These are phyloP conservation scores for Starmerella powellii DNA, from an alignment of 805 yeast species.

Conservation along the genomic window DNA sequence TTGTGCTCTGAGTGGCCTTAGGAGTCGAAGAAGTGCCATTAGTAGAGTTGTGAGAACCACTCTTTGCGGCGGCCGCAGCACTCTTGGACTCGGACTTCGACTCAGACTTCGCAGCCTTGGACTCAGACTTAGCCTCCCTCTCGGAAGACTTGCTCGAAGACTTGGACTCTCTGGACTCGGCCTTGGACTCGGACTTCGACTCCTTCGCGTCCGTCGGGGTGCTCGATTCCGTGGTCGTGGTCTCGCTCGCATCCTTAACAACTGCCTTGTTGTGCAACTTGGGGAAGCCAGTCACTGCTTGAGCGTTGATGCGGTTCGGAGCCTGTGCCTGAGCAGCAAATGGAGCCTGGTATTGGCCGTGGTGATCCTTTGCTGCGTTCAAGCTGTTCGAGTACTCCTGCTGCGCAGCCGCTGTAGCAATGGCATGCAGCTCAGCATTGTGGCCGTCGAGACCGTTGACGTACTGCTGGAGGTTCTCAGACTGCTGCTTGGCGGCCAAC, in stretches of 20 bases:
- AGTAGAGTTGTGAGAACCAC: conserved; percentile 9
- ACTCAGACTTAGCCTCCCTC: conserved; percentile 11
- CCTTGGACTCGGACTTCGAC: background rate
- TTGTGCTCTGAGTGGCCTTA: conserved; percentile 3
- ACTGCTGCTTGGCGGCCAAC: conserved; percentile 16
- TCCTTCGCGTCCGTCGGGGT: background rate
- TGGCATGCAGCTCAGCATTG: conserved; percentile 9
- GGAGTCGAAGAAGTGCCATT: conserved; percentile 4
- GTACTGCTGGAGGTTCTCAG: conserved; percentile 15
- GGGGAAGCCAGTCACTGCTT: conserved; percentile 5
- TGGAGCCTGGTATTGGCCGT: background rate
- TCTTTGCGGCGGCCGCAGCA: conserved; percentile 13
- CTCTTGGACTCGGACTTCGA: conserved; percentile 14
- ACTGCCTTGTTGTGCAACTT: conserved; percentile 10
- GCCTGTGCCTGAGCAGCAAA: background rate
- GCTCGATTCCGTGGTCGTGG: conserved; percentile 1
- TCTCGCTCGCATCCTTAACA: conserved; percentile 2
- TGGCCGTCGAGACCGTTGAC: conserved; percentile 11
- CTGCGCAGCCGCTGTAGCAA: conserved; percentile 8
- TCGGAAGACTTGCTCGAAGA: background rate
- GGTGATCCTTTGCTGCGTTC: background rate
- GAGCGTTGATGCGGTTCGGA: background rate
- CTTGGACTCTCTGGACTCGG: conserved; percentile 1
- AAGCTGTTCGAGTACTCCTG: background rate
- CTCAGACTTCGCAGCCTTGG: conserved; percentile 9